Base-by-base conservation (phyloP, 2,329 filamentous ascomycete genomes). In the Talaromyces verruculosus region DNA sequence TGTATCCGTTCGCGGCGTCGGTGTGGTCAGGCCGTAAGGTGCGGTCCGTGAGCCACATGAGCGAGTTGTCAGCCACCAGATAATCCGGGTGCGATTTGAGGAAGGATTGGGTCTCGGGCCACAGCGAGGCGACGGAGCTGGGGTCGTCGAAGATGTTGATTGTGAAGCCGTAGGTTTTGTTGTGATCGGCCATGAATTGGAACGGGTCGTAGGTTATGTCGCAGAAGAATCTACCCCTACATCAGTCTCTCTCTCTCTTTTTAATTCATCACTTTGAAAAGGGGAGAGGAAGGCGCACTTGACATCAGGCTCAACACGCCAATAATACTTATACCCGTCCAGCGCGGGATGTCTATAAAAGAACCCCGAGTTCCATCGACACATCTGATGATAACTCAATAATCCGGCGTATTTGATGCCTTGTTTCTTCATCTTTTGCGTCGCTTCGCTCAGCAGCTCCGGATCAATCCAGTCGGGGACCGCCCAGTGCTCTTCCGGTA, bases 81-180 rank as follows among this genome's bases (percentile, higher is more conserved):
- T 95, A 90, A 61, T 92, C 87, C 0, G 91, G 90, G 73, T 97
- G 90, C 68, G 93, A 87, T 25, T 91, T 88, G 39, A 99, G 80
- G 81, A 98, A 99, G 77, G 95, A 93, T 71, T 89, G 83, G 0
- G 94, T 98, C 78, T 97, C 92, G 19, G 94, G 94, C 95, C 95
- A 99, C 33, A 99, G 84, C 0, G 88, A 90, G 2, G 91, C 88
- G 57, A 99, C 91, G 43, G 91, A 93, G 73, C 91, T 84, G 13
- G 95, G 92, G 47, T 90, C 89, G 79, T 99, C 95, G 84, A 96
- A 98, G 53, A 99, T 87, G 79, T 92, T 97, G 81, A 99, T 95
- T 69, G 94, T 98, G 82, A 98, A 99, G 70, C 95, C 95, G 79
- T 99, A 99, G 5, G 94, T 98, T 81, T 98, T 97, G 84, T 99